phyloP scores from a whole-genome alignment of 768 basidiomycete genomes.

The Holtermanniella nyarrowii region DNA sequence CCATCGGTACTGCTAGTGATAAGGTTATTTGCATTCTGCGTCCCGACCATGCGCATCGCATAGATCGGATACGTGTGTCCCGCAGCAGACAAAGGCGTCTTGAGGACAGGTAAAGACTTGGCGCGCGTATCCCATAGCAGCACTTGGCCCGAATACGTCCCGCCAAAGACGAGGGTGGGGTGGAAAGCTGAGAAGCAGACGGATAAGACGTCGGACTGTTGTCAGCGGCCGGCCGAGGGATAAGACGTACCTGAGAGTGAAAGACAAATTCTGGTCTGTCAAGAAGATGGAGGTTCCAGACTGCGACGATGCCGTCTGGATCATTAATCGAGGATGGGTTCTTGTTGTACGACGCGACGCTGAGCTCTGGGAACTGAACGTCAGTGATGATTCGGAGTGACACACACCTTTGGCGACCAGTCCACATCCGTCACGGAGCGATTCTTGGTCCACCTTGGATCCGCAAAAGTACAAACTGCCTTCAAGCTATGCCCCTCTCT shows the following conservation, averaged over 20 bases:
- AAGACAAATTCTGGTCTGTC: conserved; percentile 97
- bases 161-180: conserved; percentile 91
- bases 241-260: conserved; percentile 70
- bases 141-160: conserved; percentile 98
- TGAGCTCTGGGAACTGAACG: conserved; percentile 81
- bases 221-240: neutral
- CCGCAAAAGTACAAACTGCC: conserved; percentile 85
- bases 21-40: conserved; percentile 95
- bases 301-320: conserved; percentile 90
- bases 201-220: conserved; percentile 90
- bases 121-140: conserved; percentile 96
- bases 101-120: conserved; percentile 88
- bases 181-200: conserved; percentile 97
- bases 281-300: conserved; percentile 92
- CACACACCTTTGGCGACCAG: conserved; percentile 86
- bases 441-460: conserved; percentile 83
- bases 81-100: conserved; percentile 88
- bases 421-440: conserved; percentile 92
- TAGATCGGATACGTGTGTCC: conserved; percentile 99
- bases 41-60: conserved; percentile 95
- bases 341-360: conserved; percentile 94
- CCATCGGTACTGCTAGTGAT: conserved; percentile 97
- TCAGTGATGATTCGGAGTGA: neutral
- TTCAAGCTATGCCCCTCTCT: conserved; percentile 83
- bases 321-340: conserved; percentile 87